A percentile compares a stretch with the other conserved stretches of the same genome.
Conservation (phyloP, 108 stramenopile genomes). For the Fragilaria crotonensis region DNA sequence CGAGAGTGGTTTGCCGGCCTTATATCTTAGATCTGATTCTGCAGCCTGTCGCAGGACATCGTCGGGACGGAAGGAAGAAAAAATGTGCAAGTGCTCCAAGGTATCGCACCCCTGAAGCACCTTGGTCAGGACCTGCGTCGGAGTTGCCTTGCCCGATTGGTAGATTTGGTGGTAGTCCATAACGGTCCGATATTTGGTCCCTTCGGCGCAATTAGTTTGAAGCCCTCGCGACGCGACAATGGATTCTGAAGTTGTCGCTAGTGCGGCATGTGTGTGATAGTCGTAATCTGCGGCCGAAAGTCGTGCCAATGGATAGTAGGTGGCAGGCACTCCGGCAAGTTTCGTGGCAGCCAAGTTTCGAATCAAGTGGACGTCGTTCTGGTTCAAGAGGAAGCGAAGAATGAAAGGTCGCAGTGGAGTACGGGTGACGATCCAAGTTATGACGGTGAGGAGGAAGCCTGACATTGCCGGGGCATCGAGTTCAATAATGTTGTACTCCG, state of each 20-base stretch:
- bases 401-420: background rate
- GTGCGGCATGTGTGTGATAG: background rate
- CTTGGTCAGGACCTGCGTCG: slow-evolving; percentile 5
- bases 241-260: too few relatives aligned
- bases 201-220: background rate
- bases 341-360: slow-evolving; percentile 8
- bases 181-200: slow-evolving; percentile 4
- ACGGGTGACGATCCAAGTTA: slow-evolving; percentile 4
- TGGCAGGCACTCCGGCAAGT: background rate
- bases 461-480: too few relatives aligned
- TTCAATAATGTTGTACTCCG: too few relatives aligned
- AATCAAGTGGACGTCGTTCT: slow-evolving; percentile 5
- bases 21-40: slow-evolving; percentile 10
- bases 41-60: slow-evolving; percentile 5
- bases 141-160: background rate
- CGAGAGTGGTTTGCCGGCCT: slow-evolving; percentile 5
- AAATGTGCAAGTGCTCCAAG: slow-evolving; percentile 1
- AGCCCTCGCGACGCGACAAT: background rate
- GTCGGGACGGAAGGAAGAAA: slow-evolving; percentile 2
- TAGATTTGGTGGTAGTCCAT: slow-evolving; percentile 12
- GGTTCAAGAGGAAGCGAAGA: background rate
- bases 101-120: background rate
- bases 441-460: background rate
- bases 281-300: background rate
- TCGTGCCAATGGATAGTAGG: background rate